phyloP scores from a whole-genome alignment of 1,284 basidiomycete genomes.

The Ceratobasidium papillatum region DNA sequence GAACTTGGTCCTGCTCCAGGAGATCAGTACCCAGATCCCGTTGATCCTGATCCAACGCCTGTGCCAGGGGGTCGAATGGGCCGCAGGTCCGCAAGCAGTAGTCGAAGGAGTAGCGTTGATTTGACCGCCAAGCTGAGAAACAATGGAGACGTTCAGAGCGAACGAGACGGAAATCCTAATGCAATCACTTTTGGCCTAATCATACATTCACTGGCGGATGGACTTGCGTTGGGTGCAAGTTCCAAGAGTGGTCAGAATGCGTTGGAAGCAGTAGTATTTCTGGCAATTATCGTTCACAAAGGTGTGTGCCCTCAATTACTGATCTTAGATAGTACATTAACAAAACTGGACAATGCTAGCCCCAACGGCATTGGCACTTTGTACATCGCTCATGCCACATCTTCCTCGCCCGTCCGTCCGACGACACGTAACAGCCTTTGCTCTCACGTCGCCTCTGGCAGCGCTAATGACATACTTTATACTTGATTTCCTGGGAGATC shows the following conservation, averaged over 20 bases:
- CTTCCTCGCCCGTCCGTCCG: slow-evolving; percentile 72
- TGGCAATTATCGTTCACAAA: slow-evolving; percentile 91
- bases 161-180: slow-evolving; percentile 29
- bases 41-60: slow-evolving; percentile 17
- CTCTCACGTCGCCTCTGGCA: slow-evolving; percentile 78
- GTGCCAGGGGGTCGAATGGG: background rate
- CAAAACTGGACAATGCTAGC: slow-evolving; percentile 58
- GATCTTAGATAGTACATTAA: background rate
- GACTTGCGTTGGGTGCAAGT: slow-evolving; percentile 84
- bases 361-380: slow-evolving; percentile 84
- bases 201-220: slow-evolving; percentile 88
- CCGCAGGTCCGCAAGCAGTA: slow-evolving; percentile 55
- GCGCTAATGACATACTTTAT: slow-evolving; percentile 74
- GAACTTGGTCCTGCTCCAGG: slow-evolving; percentile 34
- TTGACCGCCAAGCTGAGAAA: background rate
- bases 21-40: slow-evolving; percentile 31
- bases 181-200: slow-evolving; percentile 85
- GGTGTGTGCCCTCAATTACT: slow-evolving; percentile 56
- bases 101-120: background rate
- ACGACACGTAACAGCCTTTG: slow-evolving; percentile 79
- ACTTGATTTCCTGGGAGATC: slow-evolving; percentile 63
- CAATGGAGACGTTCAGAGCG: background rate
- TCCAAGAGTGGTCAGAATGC: slow-evolving; percentile 46
- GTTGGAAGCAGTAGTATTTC: slow-evolving; percentile 68
- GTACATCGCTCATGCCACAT: slow-evolving; percentile 80